Evolutionary conservation across 768 basidiomycete species (phyloP).

Genomic region (Mrakia gelida): DNA sequence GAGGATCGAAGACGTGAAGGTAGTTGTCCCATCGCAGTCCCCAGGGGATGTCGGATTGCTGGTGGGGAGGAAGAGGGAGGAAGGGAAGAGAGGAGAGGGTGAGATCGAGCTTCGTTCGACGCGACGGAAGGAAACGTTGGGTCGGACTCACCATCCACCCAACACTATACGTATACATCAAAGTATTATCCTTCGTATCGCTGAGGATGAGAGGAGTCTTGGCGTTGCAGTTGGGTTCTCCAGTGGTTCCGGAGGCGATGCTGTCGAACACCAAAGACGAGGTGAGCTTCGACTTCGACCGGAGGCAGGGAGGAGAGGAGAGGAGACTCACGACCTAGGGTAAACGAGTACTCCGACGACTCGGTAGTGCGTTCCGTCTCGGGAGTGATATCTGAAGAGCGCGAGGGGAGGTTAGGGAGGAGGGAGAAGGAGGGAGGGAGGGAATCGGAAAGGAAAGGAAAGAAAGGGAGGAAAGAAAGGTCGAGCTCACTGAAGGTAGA

Average conservation of each 20-base stretch:
- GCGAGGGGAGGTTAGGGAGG: neutral
- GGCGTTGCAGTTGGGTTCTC: conserved; percentile 38
- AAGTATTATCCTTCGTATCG: conserved; percentile 55
- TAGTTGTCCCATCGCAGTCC: conserved; percentile 97
- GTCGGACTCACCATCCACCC: conserved; percentile 50
- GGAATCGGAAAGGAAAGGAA: too few relatives aligned
- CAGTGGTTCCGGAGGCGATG: neutral
- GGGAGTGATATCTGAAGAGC: conserved; percentile 70
- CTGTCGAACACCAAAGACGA: neutral
- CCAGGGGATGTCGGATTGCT: conserved; percentile 61
- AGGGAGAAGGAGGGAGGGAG: neutral
- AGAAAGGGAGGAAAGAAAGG: too few relatives aligned
- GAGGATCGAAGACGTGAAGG: conserved; percentile 46
- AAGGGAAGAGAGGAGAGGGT: neutral
- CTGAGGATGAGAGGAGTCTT: conserved; percentile 52
- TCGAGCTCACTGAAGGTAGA: conserved; percentile 11
- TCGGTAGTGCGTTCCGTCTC: conserved; percentile 64
- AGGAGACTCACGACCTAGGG: conserved; percentile 28
- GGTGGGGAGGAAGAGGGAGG: neutral
- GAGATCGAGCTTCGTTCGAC: neutral
- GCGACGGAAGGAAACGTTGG: neutral
- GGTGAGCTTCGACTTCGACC: neutral
- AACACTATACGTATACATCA: conserved; percentile 78
- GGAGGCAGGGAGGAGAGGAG: too few relatives aligned
- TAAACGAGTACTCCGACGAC: conserved; percentile 91